Base-by-base conservation (phyloP, 1,284 basidiomycete genomes). In the Puccinia horiana region DNA sequence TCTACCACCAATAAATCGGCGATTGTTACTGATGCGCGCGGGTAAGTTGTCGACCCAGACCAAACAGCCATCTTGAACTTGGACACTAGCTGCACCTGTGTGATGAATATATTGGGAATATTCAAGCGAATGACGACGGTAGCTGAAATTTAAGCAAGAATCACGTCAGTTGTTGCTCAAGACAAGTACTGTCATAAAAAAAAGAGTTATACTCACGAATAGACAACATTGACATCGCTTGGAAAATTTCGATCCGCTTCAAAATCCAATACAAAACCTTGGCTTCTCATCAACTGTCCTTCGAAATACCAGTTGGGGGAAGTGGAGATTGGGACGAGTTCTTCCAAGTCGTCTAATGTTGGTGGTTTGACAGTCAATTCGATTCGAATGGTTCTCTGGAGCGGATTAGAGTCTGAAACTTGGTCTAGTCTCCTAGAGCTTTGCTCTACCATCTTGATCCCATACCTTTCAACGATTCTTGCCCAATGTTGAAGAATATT, bases 401-500 rank as follows among this genome's bases (percentile, higher is more conserved):
- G 49, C 35, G 80, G 80, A 76, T 73, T 76, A 9, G 42, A 76
- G 14, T 76, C 73, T 67, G 58, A 65, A 56, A 76, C 16, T 29
- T 69, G 42, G 35, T 75, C 73, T 29, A 70, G 32, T 69, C 63
- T 69, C 54, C 80, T 76, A 35, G 56, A 61, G 37, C 44, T 75
- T 82, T 82, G 70, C 86, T 98, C 96, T 70, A 98, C 93, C 12
- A 98, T 91, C 84, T 92, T 94, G 80, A 99, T 89, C 0, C 96
- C 96, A 84, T 96, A 96, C 69, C 92, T 90, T 85, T 98, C 95
- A 49, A 97, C 93, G 0, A 91, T 90, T 47, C 93, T 90, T 72
- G 91, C 92, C 93, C 95, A 97, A 76, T 91, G 90, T 58, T 93
- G 91, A 14, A 98, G 90, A 54, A 93, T 90, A 84, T 97, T 95